Conservation (phyloP, 2,329 filamentous ascomycete species). For the Penicillium hesseltinei region DNA sequence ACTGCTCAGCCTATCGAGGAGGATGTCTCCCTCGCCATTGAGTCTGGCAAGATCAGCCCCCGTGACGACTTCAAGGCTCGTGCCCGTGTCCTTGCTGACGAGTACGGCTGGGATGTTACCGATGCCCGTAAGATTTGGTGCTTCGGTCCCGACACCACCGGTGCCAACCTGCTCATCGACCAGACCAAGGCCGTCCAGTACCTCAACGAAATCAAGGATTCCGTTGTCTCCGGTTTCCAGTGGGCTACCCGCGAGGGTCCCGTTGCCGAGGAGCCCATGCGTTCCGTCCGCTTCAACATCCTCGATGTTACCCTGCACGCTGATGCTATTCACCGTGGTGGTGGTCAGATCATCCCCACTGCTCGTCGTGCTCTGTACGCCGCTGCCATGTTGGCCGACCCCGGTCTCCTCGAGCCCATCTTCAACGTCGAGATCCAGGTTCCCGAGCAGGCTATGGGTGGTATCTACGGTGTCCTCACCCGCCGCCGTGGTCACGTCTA, state of each 20-base stretch:
- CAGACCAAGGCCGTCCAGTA: constrained; percentile 99
- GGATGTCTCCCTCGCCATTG: constrained; percentile 87
- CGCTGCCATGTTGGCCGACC: constrained; percentile 83
- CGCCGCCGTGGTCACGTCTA: constrained; percentile 98
- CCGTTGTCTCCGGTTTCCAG: constrained; percentile 99
- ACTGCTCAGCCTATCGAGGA: constrained; percentile 85
- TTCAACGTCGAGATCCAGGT: constrained; percentile 99
- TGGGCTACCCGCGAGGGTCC: constrained; percentile 98
- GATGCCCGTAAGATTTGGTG: constrained; percentile 99
- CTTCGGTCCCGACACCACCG: constrained; percentile 96
- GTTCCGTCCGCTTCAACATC: constrained; percentile 96
- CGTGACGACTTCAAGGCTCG: constrained; percentile 99
- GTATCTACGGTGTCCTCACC: constrained; percentile 99
- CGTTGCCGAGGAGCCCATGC: constrained; percentile 97
- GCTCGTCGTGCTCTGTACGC: constrained; percentile 97
- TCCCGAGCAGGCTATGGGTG: constrained; percentile 97
- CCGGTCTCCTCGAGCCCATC: constrained; percentile 91
- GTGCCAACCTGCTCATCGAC: constrained; percentile 97
- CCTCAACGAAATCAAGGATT: constrained; percentile 99
- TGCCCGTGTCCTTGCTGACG: constrained; percentile 92
- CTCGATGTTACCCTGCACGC: constrained; percentile 99
- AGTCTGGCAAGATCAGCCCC: constrained; percentile 84
- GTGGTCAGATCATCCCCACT: constrained; percentile 97
- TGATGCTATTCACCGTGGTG: constrained; percentile 99
- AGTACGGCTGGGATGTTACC: constrained; percentile 98